These are phyloP conservation scores for Cyathus striatus DNA, from an alignment of 768 basidiomycete species.

Conservation along the genomic window DNA sequence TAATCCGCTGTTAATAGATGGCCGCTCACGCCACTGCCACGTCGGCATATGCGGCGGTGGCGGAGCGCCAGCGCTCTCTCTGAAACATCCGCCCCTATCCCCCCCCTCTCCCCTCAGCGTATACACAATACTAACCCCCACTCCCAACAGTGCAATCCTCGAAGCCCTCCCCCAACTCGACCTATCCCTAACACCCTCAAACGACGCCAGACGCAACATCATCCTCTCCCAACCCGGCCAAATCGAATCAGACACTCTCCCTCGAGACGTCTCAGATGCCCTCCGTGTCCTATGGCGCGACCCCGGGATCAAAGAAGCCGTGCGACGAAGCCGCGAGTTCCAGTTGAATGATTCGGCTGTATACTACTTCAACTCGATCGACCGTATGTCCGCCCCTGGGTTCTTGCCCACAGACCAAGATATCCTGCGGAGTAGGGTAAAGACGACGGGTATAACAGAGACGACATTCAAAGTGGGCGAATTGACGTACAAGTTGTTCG, in stretches of 20 bases:
- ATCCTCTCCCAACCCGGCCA: constrained; percentile 73
- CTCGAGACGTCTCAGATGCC: constrained; percentile 73
- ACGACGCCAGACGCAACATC: constrained; percentile 59
- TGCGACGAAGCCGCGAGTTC: constrained; percentile 87
- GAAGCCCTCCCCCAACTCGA: constrained; percentile 90
- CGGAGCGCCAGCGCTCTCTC: too few relatives aligned
- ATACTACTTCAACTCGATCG: constrained; percentile 93
- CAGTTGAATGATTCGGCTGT: constrained; percentile 95
- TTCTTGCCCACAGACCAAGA: constrained; percentile 96
- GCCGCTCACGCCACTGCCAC: too few relatives aligned
- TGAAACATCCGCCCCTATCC: too few relatives aligned
- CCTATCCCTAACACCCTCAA: constrained; percentile 63
- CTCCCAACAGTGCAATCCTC: constrained; percentile 59
- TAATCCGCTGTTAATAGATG: too few relatives aligned
- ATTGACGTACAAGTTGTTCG: constrained; percentile 89
- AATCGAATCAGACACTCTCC: constrained; percentile 75
- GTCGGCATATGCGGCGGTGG: too few relatives aligned
- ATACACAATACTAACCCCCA: neutral
- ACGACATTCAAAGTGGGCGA: constrained; percentile 96
- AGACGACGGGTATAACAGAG: constrained; percentile 97
- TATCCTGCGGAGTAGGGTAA: constrained; percentile 89
- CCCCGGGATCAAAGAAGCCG: constrained; percentile 75
- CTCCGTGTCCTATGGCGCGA: constrained; percentile 80
- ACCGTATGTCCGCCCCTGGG: constrained; percentile 68
- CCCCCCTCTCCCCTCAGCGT: neutral